Conservation (phyloP, 257 asterid genomes). For the Ehretia macrophylla region DNA sequence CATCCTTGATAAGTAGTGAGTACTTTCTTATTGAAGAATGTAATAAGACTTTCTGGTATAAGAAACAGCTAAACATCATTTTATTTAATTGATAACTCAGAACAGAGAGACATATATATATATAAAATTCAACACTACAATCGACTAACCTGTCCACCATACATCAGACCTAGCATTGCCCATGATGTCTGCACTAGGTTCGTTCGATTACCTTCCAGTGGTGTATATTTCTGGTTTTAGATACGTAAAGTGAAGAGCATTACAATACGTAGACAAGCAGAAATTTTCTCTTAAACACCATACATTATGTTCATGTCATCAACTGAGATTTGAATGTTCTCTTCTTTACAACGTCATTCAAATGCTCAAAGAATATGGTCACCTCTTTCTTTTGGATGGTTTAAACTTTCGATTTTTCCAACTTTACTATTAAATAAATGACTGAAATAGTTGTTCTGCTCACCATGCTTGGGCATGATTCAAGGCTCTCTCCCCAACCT, state of each 20-base stretch:
- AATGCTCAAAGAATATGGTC: too few species aligned
- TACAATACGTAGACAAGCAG: not conserved
- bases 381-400: not conserved
- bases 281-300: not conserved
- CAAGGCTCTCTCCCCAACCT: slow-evolving; percentile 81
- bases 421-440: not conserved
- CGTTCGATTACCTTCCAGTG: slow-evolving; percentile 62
- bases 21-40: too few species aligned
- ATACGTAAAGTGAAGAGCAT: not conserved
- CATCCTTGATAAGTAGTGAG: too few species aligned
- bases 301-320: too few species aligned
- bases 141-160: slow-evolving; percentile 58
- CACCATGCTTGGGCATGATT: slow-evolving; percentile 86
- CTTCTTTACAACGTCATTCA: too few species aligned
- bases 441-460: not conserved
- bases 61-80: too few species aligned
- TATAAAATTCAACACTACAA: not conserved
- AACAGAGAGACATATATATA: too few species aligned
- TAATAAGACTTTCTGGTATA: too few species aligned
- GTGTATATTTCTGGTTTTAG: slow-evolving; percentile 55
- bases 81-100: too few species aligned
- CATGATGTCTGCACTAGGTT: slow-evolving; percentile 76
- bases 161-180: slow-evolving; percentile 84
- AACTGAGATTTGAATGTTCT: too few species aligned
- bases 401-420: too few species aligned